Conservation (phyloP, 2,329 filamentous ascomycete species). For the Sporothrix brasiliensis region DNA sequence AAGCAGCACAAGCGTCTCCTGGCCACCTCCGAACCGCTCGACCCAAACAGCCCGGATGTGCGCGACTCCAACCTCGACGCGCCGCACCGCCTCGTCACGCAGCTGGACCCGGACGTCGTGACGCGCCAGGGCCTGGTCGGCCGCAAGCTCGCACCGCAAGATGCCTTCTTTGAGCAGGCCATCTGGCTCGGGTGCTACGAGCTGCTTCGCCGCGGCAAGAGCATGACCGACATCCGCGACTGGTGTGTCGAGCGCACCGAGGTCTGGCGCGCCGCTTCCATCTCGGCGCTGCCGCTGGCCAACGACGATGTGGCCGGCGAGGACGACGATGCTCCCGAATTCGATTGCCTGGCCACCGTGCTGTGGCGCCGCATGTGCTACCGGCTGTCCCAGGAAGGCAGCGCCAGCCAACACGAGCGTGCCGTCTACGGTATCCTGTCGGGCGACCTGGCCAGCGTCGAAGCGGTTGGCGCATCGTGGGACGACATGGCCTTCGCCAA, state of each 20-base stretch:
- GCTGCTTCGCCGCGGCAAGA: conserved; percentile 82
- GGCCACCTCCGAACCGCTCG: conserved; percentile 65
- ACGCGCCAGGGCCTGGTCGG: conserved; percentile 66
- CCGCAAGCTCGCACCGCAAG: conserved; percentile 74
- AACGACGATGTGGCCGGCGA: conserved; percentile 53
- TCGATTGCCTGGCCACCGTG: conserved; percentile 53
- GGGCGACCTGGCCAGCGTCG: conserved; percentile 77
- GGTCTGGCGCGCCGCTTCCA: conserved; percentile 82
- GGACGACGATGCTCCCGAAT: conserved; percentile 47
- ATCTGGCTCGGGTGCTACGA: conserved; percentile 96
- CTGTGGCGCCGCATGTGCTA: conserved; percentile 81
- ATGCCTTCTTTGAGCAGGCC: conserved; percentile 84
- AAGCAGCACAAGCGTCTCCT: conserved; percentile 85
- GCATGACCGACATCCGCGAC: conserved; percentile 71
- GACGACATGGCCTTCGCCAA: conserved; percentile 44
- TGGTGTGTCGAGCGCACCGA: conserved; percentile 88
- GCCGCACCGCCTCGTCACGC: conserved; percentile 72
- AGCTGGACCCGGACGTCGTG: conserved; percentile 89
- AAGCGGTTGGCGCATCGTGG: conserved; percentile 57
- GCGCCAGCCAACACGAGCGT: conserved; percentile 75
- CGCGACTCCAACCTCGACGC: conserved; percentile 60
- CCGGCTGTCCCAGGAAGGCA: conserved; percentile 67
- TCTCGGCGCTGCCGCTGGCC: conserved; percentile 71
- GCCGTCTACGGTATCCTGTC: conserved; percentile 91
- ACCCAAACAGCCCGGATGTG: conserved; percentile 62